Percentiles rank a stretch among this genome's conserved stretches.
These are phyloP conservation scores for Dothistroma pini DNA, from an alignment of 2,329 filamentous ascomycete species.

Conservation along the genomic window DNA sequence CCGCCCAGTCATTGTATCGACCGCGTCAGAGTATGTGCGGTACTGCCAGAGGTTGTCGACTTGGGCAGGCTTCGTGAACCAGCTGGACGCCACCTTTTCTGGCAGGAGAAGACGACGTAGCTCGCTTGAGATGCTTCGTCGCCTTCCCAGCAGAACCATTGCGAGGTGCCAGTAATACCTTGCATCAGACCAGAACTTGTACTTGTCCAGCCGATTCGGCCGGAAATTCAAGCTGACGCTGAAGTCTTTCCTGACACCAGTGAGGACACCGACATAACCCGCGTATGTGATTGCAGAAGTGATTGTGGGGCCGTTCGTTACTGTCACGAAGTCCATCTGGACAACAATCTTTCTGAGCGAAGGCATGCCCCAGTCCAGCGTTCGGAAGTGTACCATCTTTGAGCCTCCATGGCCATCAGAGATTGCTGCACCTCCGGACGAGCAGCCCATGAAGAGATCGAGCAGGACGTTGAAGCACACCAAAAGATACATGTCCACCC, in stretches of 20 bases:
- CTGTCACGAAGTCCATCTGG: conserved; percentile 40
- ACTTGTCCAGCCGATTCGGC: conserved; percentile 45
- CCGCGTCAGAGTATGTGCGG: conserved; percentile 30
- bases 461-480: conserved; percentile 61
- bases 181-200: conserved; percentile 33
- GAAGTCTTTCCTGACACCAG: conserved; percentile 46
- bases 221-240: conserved; percentile 53
- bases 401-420: conserved; percentile 20
- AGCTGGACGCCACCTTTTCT: not conserved
- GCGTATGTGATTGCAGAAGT: conserved; percentile 50
- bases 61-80: not conserved
- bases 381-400: conserved; percentile 54
- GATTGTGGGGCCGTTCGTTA: conserved; percentile 37
- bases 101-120: conserved; percentile 46
- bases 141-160: conserved; percentile 52
- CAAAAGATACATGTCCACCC: conserved; percentile 56
- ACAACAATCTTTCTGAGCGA: conserved; percentile 40
- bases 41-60: conserved; percentile 1
- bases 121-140: conserved; percentile 52
- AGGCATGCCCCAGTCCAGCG: conserved; percentile 49
- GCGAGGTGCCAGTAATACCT: conserved; percentile 49
- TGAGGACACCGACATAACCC: conserved; percentile 51
- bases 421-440: conserved; percentile 50
- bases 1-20: conserved; percentile 29
- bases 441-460: conserved; percentile 63